phyloP scores from a whole-genome alignment of 2,329 filamentous ascomycete genomes.

The Paraconiothyrium brasiliense region DNA sequence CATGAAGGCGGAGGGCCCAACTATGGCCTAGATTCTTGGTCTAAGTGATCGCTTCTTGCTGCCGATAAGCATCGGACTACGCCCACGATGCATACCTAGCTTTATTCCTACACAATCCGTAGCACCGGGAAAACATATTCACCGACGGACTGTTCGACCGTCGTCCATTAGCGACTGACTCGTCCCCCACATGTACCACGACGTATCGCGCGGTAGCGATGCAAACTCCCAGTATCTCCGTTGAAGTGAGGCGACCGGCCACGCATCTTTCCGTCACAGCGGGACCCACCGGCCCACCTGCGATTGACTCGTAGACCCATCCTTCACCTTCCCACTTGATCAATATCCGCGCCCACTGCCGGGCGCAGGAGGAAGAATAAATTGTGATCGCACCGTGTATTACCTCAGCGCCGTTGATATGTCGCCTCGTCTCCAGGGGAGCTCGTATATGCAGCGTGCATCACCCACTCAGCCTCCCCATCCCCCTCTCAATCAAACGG shows the following conservation, averaged over 20 bases:
- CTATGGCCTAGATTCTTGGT: no score
- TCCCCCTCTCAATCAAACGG: background rate
- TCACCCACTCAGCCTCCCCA: background rate
- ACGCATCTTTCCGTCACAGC: background rate
- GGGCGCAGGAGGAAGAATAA: background rate
- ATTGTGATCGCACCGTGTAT: background rate
- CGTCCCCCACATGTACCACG: background rate
- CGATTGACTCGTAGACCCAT: background rate
- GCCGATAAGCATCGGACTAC: no score
- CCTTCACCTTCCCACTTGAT: background rate
- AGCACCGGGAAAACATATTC: no score
- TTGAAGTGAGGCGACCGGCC: background rate
- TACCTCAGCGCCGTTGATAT: background rate
- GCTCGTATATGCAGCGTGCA: background rate
- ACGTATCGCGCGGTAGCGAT: background rate
- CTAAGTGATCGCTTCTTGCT: no score
- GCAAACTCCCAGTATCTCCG: background rate
- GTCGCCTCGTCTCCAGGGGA: background rate
- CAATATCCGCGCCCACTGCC: background rate
- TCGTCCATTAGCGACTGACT: background rate
- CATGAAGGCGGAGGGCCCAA: no score
- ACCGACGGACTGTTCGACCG: no score
- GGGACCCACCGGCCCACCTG: background rate
- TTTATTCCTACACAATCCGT: no score
- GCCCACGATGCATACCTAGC: no score